A percentile compares a stretch with the other conserved stretches of the same genome.
Evolutionary conservation across 2,329 filamentous ascomycete species (phyloP).

Genomic region (Aureobasidium pullulans): DNA sequence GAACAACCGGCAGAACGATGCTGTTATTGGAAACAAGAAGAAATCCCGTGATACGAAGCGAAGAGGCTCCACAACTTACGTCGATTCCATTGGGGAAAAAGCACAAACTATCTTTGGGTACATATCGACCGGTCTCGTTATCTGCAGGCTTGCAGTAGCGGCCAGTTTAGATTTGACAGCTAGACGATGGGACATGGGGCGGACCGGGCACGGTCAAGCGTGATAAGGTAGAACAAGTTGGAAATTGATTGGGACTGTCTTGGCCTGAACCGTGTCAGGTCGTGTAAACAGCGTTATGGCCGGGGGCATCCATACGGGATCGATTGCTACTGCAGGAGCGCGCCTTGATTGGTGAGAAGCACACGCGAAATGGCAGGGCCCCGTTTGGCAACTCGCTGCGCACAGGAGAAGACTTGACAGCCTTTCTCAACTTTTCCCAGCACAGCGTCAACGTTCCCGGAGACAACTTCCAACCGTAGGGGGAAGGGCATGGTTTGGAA

Average conservation of each 20-base stretch:
- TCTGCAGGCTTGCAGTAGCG: slow-evolving; percentile 14
- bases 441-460: neutral
- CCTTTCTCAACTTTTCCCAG: neutral
- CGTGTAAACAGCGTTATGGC: slow-evolving; percentile 1
- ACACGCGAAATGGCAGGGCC: neutral
- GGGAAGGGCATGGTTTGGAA: slow-evolving; percentile 6
- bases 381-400: neutral
- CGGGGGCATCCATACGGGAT: neutral
- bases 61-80: slow-evolving; percentile 14
- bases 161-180: slow-evolving; percentile 13
- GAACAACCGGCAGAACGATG: slow-evolving; percentile 6
- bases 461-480: neutral
- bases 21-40: slow-evolving; percentile 14
- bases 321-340: neutral
- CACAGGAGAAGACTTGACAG: neutral
- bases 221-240: slow-evolving; percentile 12
- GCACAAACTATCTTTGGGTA: slow-evolving; percentile 15
- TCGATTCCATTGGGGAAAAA: slow-evolving; percentile 15
- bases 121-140: slow-evolving; percentile 13
- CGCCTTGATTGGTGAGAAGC: neutral
- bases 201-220: slow-evolving; percentile 12
- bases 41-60: slow-evolving; percentile 15
- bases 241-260: slow-evolving; percentile 11
- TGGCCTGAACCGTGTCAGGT: slow-evolving; percentile 8
- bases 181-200: slow-evolving; percentile 12